These are phyloP conservation scores for Labyrinthula sp. DNA, from an alignment of 352 stramenopile species.

Conservation along the genomic window DNA sequence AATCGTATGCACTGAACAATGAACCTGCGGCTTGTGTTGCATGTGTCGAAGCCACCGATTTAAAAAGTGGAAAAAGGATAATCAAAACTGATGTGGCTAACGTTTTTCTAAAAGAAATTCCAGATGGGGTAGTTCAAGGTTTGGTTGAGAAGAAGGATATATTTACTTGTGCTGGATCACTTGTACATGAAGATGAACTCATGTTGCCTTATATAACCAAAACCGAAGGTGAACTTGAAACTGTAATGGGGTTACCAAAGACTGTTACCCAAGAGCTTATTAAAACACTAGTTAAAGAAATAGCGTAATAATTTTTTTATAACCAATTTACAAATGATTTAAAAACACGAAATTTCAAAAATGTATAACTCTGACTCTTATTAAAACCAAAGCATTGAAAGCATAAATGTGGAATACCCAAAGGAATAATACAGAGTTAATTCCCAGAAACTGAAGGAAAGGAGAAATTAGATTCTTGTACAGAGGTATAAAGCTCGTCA, in stretches of 20 bases:
- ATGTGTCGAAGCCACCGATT: conserved; percentile 10
- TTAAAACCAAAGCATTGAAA: too few species aligned
- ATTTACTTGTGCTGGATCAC: conserved; percentile 22
- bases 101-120: conserved; percentile 12
- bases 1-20: conserved; percentile 13
- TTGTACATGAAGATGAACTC: conserved; percentile 18
- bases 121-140: conserved; percentile 7
- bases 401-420: too few species aligned
- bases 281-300: too few species aligned
- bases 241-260: conserved; percentile 16
- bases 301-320: too few species aligned
- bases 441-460: too few species aligned
- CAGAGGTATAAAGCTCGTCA: too few species aligned
- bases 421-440: too few species aligned
- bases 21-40: conserved; percentile 23
- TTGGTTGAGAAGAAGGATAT: conserved; percentile 25
- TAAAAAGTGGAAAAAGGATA: neutral
- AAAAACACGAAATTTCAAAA: too few species aligned
- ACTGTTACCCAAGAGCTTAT: conserved; percentile 9
- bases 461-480: too few species aligned
- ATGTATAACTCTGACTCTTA: too few species aligned
- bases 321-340: too few species aligned
- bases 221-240: conserved; percentile 20
- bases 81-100: conserved; percentile 17
- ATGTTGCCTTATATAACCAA: conserved; percentile 11